These are phyloP conservation scores for Phytomonas sp. DNA, from an alignment of 208 protist genomes.

Conservation along the genomic window DNA sequence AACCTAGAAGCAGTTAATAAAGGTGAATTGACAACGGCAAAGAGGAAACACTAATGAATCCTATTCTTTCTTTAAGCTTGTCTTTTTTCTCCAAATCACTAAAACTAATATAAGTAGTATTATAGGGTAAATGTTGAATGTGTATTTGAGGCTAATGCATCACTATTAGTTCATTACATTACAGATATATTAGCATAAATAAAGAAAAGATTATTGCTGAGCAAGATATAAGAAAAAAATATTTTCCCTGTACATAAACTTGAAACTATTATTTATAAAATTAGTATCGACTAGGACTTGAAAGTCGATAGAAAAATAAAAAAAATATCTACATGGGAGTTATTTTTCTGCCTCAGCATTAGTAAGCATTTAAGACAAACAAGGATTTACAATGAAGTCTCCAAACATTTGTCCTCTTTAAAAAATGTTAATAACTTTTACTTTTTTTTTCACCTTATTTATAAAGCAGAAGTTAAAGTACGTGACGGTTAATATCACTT, in stretches of 20 bases:
- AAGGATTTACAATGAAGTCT: neutral
- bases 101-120: too few relatives aligned
- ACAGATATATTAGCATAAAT: constrained; percentile 10
- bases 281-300: neutral
- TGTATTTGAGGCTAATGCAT: too few relatives aligned
- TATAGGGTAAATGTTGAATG: too few relatives aligned
- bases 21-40: constrained; percentile 5
- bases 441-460: too few relatives aligned
- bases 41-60: neutral
- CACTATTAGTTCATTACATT: constrained; percentile 7
- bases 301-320: constrained; percentile 7
- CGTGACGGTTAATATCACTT: too few relatives aligned
- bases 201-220: constrained; percentile 2
- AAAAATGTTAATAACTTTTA: too few relatives aligned
- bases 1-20: neutral
- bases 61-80: neutral
- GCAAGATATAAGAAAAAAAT: constrained; percentile 15
- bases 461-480: too few relatives aligned
- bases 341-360: neutral
- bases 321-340: constrained; percentile 10
- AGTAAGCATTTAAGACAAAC: constrained; percentile 11
- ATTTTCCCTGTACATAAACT: too few relatives aligned
- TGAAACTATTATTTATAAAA: neutral
- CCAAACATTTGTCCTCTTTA: too few relatives aligned
- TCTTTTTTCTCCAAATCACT: neutral